Conservation (phyloP, 805 yeast species). For the Cyberlindnera xishuangbannaensis region DNA sequence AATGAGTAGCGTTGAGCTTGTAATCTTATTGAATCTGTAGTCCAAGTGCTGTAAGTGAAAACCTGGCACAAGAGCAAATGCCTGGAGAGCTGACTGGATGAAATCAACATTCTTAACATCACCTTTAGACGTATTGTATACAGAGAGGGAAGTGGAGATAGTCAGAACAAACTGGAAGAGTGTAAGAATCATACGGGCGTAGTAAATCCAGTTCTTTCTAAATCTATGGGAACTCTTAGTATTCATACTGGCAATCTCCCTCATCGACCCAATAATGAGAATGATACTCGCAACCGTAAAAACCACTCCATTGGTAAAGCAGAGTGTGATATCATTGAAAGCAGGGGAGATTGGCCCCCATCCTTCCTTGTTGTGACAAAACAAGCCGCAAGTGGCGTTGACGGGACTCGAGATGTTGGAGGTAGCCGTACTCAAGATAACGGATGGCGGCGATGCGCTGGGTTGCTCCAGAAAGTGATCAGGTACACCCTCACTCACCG, state of each 20-base stretch:
- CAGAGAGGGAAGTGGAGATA: constrained; percentile 16
- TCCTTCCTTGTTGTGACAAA: constrained; percentile 59
- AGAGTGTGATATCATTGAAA: constrained; percentile 53
- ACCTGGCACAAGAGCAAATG: constrained; percentile 45
- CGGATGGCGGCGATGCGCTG: too few relatives aligned
- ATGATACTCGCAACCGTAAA: constrained; percentile 36
- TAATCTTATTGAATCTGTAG: constrained; percentile 55
- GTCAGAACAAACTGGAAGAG: constrained; percentile 28
- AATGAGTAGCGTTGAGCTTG: constrained; percentile 62
- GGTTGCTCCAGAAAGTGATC: too few relatives aligned
- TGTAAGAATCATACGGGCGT: constrained; percentile 30
- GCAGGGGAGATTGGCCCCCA: constrained; percentile 36
- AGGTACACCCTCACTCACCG: too few relatives aligned
- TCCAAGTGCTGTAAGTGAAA: constrained; percentile 63
- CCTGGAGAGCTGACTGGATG: constrained; percentile 33
- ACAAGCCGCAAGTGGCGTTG: too few relatives aligned
- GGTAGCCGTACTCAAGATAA: too few relatives aligned
- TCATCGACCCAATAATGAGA: constrained; percentile 38
- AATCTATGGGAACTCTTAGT: constrained; percentile 27
- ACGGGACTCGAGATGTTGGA: too few relatives aligned
- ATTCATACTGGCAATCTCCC: constrained; percentile 27
- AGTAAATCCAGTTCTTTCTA: constrained; percentile 33
- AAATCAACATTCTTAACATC: constrained; percentile 24
- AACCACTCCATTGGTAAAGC: constrained; percentile 51
- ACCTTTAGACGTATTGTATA: constrained; percentile 8